These are phyloP conservation scores for Aspergillus conjunctus DNA, from an alignment of 495 filamentous ascomycete genomes.

Conservation along the genomic window DNA sequence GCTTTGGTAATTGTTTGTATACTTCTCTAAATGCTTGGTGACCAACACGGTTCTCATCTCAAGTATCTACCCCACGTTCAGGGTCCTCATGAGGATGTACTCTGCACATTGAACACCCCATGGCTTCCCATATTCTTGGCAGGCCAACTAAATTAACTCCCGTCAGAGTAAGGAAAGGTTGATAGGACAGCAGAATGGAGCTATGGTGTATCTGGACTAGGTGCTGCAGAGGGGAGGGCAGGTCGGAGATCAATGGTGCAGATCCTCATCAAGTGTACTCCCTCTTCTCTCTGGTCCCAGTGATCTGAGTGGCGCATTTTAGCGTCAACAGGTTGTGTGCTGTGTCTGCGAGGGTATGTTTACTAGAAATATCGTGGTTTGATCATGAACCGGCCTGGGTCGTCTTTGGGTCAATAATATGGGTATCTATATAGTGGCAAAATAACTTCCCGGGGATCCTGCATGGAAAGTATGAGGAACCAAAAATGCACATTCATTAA, in stretches of 20 bases:
- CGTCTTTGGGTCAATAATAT: no score
- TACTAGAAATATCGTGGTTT: no score
- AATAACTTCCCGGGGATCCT: no score
- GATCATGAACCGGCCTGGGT: no score
- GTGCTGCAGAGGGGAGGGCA: neutral
- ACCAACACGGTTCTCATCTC: neutral
- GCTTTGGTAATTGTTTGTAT: no score
- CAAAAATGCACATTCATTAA: neutral
- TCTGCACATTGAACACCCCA: neutral
- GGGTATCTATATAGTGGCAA: no score
- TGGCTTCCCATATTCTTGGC: conserved; percentile 16
- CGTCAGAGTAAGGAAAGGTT: conserved; percentile 8
- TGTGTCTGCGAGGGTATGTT: no score
- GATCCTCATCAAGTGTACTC: conserved; percentile 4
- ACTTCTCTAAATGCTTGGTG: no score
- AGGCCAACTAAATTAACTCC: conserved; percentile 10
- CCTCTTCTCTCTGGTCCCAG: neutral
- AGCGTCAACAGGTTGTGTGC: neutral
- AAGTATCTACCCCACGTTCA: neutral
- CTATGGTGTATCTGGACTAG: conserved; percentile 10
- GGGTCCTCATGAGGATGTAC: no score
- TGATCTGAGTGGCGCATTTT: neutral
- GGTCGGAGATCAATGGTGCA: conserved; percentile 4
- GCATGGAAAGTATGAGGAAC: neutral
- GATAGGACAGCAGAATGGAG: conserved; percentile 4